These are phyloP conservation scores for Elsinoe perseae DNA, from an alignment of 2,329 filamentous ascomycete genomes.

Conservation along the genomic window DNA sequence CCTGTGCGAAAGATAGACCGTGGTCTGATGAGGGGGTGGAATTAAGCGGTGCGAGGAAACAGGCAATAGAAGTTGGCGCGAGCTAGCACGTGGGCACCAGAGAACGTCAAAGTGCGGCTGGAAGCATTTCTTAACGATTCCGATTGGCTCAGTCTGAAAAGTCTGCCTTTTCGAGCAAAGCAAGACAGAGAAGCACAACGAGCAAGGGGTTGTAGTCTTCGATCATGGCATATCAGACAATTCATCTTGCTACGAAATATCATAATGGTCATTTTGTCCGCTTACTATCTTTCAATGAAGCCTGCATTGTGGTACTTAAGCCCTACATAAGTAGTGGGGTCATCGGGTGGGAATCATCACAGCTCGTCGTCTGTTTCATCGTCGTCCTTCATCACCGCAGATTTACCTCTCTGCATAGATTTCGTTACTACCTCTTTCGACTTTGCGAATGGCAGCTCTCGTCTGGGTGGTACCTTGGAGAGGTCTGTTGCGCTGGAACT, in stretches of 20 bases:
- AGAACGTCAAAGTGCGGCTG: not conserved
- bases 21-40: slow-evolving; percentile 1
- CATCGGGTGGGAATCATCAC: slow-evolving; percentile 20
- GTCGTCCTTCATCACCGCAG: slow-evolving; percentile 19
- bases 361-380: slow-evolving; percentile 31
- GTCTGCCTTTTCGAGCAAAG: no score
- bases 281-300: not conserved
- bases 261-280: not conserved
- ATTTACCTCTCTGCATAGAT: not conserved
- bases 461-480: slow-evolving; percentile 31
- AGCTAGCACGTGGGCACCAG: not conserved
- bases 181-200: no score
- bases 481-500: not conserved
- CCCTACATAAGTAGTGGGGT: not conserved
- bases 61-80: not conserved
- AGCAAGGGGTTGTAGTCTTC: no score
- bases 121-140: no score
- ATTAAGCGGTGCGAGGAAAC: not conserved
- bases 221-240: no score
- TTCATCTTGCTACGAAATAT: no score
- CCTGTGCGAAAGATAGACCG: not conserved
- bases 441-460: slow-evolving; percentile 41
- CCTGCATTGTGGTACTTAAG: not conserved
- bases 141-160: not conserved
- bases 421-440: not conserved